Percentiles rank a stretch among this genome's conserved stretches.
Evolutionary conservation across 2,329 filamentous ascomycete species (phyloP).

Genomic region (Cladosporium sp.): DNA sequence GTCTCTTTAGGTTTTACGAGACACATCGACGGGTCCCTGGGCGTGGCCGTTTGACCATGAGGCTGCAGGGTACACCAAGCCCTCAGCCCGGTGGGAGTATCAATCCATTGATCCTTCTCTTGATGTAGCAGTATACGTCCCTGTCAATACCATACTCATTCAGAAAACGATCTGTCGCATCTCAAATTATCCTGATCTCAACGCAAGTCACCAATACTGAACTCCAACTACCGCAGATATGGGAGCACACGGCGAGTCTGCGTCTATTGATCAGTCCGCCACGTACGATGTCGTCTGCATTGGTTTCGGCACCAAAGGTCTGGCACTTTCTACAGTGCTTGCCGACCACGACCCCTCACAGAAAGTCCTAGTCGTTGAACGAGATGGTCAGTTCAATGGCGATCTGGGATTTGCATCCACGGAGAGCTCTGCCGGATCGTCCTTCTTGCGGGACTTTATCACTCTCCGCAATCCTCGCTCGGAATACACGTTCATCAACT

Average conservation of each 20-base stretch:
- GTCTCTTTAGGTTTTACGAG: slow-evolving; percentile 3
- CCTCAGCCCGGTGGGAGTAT: not conserved
- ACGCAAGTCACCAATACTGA: not conserved
- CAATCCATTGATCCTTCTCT: not conserved
- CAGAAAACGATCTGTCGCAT: not conserved
- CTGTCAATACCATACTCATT: not conserved
- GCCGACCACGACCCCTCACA: slow-evolving; percentile 18
- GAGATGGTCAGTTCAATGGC: slow-evolving; percentile 18
- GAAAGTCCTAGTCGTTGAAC: slow-evolving; percentile 22
- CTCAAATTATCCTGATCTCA: not conserved
- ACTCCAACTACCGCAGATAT: not conserved
- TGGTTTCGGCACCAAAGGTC: slow-evolving; percentile 23
- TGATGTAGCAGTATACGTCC: not conserved
- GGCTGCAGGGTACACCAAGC: not conserved
- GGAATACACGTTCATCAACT: slow-evolving; percentile 29
- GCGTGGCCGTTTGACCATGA: slow-evolving; percentile 2
- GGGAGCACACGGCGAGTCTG: not conserved
- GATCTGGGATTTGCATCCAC: slow-evolving; percentile 18
- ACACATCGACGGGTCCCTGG: not conserved
- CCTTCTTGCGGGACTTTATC: slow-evolving; percentile 26
- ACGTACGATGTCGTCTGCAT: slow-evolving; percentile 24
- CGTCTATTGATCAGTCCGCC: not conserved
- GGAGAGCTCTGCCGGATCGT: slow-evolving; percentile 19
- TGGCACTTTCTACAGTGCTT: slow-evolving; percentile 22
- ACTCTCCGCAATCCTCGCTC: slow-evolving; percentile 28